Evolutionary conservation across 2,329 filamentous ascomycete species (phyloP), one percentile per base, ranked within the genome.

Genomic region (Apiospora malaysiana): DNA sequence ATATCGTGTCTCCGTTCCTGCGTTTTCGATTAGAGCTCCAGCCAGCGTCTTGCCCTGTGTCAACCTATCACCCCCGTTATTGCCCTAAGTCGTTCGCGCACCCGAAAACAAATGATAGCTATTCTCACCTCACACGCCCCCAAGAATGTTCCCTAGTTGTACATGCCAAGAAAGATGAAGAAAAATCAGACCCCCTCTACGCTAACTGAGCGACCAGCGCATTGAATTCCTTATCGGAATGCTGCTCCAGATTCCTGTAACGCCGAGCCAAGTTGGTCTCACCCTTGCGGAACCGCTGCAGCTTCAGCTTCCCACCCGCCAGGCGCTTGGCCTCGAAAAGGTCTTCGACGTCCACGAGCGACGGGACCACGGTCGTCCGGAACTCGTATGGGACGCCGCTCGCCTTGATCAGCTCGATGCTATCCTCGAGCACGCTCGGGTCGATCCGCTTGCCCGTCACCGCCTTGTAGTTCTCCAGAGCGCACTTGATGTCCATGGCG

Each of bases 401-500:
- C 51, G 51, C 27, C 27, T 59, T 59, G 51, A 59, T 59, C 4
- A 59, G 51, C 51, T 21, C 51, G 51, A 59, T 59, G 27, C 51
- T 59, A 6, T 59, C 51, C 51, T 59, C 51, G 51, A 59, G 51
- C 27, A 59, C 16, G 27, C 7, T 16, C 18, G 51, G 51, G 51
- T 59, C 51, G 27, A 59, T 59, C 25, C 10, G 21, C 51, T 59
- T 59, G 51, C 51, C 51, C 6, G 51, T 59, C 51, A 59, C 51
- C 27, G 51, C 51, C 27, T 59, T 59, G 51, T 59, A 59, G 27
- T 59, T 59, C 51, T 59, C 51, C 27, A 59, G 27, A 7, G 51
- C 51, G 16, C 51, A 59, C 51, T 59, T 59, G 51, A 59, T 59
- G 27, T 59, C 51, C 51, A 59, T 59, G 51, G 51, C 51, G 51